Evolutionary conservation across 331 rosid species (phyloP).

Genomic region (Quercus phellos): DNA sequence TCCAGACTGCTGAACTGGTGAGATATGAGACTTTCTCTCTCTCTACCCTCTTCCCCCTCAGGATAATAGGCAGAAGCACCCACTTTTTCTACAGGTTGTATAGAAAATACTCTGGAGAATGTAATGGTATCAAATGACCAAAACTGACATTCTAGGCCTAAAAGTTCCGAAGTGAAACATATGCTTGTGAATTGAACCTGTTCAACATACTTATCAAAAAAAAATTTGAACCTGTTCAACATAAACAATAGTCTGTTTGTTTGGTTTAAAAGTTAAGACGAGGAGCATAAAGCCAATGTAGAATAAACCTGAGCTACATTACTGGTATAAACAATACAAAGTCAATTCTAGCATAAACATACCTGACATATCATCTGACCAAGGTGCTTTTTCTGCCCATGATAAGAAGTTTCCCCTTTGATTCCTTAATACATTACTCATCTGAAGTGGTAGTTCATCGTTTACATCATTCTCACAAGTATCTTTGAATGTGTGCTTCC

Average conservation of each 20-base stretch:
- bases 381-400: neutral
- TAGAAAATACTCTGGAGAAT: neutral
- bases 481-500: neutral
- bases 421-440: neutral
- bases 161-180: neutral
- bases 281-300: neutral
- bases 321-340: neutral
- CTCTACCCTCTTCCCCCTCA: neutral
- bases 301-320: neutral
- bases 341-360: neutral
- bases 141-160: neutral
- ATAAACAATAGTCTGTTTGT: neutral
- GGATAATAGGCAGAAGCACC: neutral
- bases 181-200: neutral
- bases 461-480: neutral
- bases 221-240: neutral
- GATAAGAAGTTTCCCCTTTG: neutral
- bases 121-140: neutral
- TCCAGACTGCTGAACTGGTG: constrained; percentile 91
- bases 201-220: neutral
- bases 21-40: constrained; percentile 9
- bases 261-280: neutral
- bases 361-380: neutral
- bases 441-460: neutral
- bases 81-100: neutral